phyloP scores from a whole-genome alignment of 1,284 basidiomycete genomes.

The Pseudozyma pruni region DNA sequence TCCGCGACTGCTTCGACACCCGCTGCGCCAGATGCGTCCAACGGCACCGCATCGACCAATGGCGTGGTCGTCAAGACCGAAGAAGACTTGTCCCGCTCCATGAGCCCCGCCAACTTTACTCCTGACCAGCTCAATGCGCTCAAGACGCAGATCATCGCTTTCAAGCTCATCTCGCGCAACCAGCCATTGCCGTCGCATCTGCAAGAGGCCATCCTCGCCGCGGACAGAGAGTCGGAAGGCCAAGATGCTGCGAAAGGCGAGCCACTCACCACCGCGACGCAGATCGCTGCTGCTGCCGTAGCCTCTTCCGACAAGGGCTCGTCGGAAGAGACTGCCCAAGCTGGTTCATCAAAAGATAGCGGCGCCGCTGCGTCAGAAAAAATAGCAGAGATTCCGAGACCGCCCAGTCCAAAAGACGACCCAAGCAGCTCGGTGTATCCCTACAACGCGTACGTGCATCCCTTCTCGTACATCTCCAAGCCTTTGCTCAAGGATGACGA shows the following conservation, averaged over 20 bases:
- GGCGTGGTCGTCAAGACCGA: constrained; percentile 44
- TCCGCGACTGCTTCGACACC: constrained; percentile 23
- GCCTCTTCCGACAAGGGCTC: constrained; percentile 71
- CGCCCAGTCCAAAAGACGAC: constrained; percentile 73
- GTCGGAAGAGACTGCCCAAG: constrained; percentile 70
- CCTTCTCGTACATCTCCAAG: constrained; percentile 74
- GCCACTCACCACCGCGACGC: constrained; percentile 75
- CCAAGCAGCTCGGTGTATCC: constrained; percentile 85
- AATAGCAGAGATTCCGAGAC: constrained; percentile 50
- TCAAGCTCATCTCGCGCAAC: constrained; percentile 83
- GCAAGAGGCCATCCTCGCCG: constrained; percentile 76
- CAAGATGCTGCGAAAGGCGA: constrained; percentile 71
- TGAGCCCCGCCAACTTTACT: constrained; percentile 71
- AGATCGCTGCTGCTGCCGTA: constrained; percentile 78
- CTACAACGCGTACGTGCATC: constrained; percentile 92
- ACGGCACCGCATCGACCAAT: constrained; percentile 21
- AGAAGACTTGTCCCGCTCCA: constrained; percentile 33
- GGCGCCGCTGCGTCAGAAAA: constrained; percentile 42
- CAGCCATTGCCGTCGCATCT: constrained; percentile 82
- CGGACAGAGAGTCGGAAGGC: constrained; percentile 61
- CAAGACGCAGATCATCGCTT: constrained; percentile 88
- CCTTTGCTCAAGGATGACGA: constrained; percentile 54
- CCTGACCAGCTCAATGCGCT: constrained; percentile 83
- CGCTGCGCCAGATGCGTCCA: constrained; percentile 21
- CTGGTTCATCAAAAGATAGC: constrained; percentile 25